Percentiles rank a stretch among this genome's conserved stretches.
Conservation (phyloP, 2,329 filamentous ascomycete species). For the Dactylellina sp. region DNA sequence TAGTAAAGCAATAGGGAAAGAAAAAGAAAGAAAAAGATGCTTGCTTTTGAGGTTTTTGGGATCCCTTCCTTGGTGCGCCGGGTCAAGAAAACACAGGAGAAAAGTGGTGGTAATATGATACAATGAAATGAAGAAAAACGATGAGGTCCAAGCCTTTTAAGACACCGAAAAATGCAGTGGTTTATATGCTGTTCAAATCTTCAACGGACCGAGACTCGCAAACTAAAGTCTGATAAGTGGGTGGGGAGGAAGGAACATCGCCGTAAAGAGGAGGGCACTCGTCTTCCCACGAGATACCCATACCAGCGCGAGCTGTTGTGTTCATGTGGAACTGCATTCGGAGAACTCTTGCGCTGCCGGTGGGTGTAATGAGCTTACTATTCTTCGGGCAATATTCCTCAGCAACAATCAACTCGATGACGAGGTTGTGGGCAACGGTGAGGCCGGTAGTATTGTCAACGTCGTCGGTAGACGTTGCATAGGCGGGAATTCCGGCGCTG, state of each 20-base stretch:
- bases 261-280: conserved; percentile 94
- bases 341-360: conserved; percentile 88
- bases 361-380: conserved; percentile 81
- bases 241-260: conserved; percentile 88
- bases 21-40: conserved; percentile 10
- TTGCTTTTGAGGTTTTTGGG: conserved; percentile 22
- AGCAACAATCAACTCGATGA: conserved; percentile 92
- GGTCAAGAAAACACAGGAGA: conserved; percentile 27
- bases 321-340: conserved; percentile 89
- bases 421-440: conserved; percentile 83
- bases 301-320: conserved; percentile 83
- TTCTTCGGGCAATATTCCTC: conserved; percentile 82
- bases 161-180: conserved; percentile 1
- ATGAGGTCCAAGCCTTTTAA: background rate
- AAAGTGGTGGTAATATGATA: conserved; percentile 41
- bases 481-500: conserved; percentile 72
- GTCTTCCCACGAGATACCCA: conserved; percentile 97
- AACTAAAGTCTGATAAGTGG: conserved; percentile 69
- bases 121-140: conserved; percentile 35
- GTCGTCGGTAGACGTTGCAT: conserved; percentile 79
- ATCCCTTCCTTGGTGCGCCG: conserved; percentile 30
- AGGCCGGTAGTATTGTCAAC: conserved; percentile 79
- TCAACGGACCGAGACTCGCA: conserved; percentile 36
- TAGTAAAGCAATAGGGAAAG: conserved; percentile 2
- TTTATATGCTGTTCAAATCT: conserved; percentile 40